Conservation (phyloP, 148 eudicot species). For the Polygonum maritimum region DNA sequence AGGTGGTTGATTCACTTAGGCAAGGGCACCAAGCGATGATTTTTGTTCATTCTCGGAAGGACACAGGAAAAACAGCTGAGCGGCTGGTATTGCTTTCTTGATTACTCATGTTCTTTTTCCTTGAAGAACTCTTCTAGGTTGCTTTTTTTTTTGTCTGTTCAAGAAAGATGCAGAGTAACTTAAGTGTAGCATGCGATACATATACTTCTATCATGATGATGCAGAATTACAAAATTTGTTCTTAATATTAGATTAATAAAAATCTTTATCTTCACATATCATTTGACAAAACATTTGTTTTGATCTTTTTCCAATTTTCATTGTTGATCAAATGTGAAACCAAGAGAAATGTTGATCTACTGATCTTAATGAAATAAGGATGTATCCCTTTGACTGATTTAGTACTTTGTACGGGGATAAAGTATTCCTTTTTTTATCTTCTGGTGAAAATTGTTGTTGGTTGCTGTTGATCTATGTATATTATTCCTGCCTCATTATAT, state of each 20-base stretch:
- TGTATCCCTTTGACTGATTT: not conserved
- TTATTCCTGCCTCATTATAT: not conserved
- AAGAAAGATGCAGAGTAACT: not conserved
- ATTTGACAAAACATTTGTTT: not conserved
- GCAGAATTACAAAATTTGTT: not conserved
- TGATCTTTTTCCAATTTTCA: not conserved
- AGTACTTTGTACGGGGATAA: not conserved
- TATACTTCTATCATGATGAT: not conserved
- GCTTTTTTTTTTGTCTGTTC: not conserved
- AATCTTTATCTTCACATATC: not conserved
- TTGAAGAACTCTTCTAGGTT: not conserved
- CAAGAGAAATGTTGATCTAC: not conserved
- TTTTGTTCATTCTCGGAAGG: constrained; percentile 96
- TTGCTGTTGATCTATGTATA: not conserved
- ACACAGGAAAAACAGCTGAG: constrained; percentile 93
- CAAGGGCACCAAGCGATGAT: constrained; percentile 97
- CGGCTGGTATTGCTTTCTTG: constrained; percentile 48
- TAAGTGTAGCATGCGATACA: not conserved
- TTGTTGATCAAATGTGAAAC: not conserved
- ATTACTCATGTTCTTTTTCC: not conserved
- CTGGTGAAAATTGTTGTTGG: not conserved
- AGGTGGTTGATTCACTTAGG: constrained; percentile 85
- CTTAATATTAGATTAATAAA: not conserved
- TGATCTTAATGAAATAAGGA: not conserved
- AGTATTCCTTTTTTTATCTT: not conserved